Evolutionary conservation across 805 yeast species (phyloP), one percentile per base, ranked within the genome.

Genomic region (Candida caryicola): DNA sequence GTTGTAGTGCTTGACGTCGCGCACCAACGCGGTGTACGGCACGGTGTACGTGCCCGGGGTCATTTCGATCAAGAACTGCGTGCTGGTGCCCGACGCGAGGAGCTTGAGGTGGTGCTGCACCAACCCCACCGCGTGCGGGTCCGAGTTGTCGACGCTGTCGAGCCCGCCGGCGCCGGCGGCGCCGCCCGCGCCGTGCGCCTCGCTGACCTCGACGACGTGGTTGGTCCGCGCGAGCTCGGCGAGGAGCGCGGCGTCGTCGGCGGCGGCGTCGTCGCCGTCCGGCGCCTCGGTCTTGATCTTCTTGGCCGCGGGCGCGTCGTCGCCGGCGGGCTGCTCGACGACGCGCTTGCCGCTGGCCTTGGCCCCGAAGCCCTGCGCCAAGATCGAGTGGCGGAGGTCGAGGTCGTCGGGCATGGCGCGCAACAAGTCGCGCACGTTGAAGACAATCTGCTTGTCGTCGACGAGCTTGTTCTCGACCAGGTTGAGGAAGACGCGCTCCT

Each of bases 61-160:
- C 73, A 59, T 46, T 58, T 79, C 82, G 43, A 66, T 59, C 33
- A 91, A 54, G 47, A 91, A 88, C 23, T 83, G 81, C 2, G 79
- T 43, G 23, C 54, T 60, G 2, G 74, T 45, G 12, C 77, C 71
- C 1, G 70, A 62, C 1, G 84, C 64, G 23, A 91, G 68, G 8
- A 90, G 65, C 52, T 78, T 80, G 48, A 91, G 63, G 59, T 93
- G 98, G 34, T 78, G 73, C 36, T 71, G 77, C 8, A 84, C 64
- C 8, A 71, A 46, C 3, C 69, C 43, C 5, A 51, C 33, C 12
- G 61, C 50, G 29, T 55, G 61, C 6, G 69, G 50, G 50, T 49
- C 39, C 45, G 54, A 23, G 50, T 49, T 45, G 54, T 49, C 57
- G 43, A 38, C 55, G 29, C 7, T 28, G 6, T 33, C 48, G 27